Evolutionary conservation across 73 alveolate species (phyloP).

Genomic region (Paramecium sonneborni): DNA sequence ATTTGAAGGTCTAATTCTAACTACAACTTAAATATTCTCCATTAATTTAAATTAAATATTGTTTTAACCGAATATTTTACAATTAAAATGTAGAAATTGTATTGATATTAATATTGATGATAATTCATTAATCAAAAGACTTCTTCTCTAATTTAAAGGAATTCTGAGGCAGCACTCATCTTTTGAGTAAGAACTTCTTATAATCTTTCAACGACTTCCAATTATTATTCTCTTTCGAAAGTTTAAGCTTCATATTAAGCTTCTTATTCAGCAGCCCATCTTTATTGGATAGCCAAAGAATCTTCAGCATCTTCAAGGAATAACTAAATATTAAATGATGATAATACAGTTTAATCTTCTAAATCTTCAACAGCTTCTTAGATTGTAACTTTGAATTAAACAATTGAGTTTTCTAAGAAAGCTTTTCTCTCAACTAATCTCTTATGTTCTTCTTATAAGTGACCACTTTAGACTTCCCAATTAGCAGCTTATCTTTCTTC

Average conservation of each 20-base stretch:
- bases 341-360: constrained; percentile 56
- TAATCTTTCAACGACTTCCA: constrained; percentile 43
- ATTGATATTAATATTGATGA: neutral
- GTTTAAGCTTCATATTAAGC: constrained; percentile 40
- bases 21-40: constrained; percentile 42
- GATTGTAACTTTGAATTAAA: constrained; percentile 50
- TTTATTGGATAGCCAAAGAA: constrained; percentile 40
- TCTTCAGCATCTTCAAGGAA: constrained; percentile 69
- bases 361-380: constrained; percentile 60
- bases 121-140: constrained; percentile 23
- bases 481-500: constrained; percentile 53
- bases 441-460: constrained; percentile 53
- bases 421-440: constrained; percentile 56
- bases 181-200: constrained; percentile 34
- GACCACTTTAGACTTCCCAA: constrained; percentile 31
- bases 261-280: constrained; percentile 58
- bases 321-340: neutral
- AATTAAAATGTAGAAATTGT: neutral
- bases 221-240: constrained; percentile 50
- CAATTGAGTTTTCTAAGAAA: constrained; percentile 35
- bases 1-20: constrained; percentile 51
- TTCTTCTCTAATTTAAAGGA: constrained; percentile 40
- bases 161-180: constrained; percentile 32
- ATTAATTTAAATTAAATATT: neutral
- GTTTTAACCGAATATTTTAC: neutral